phyloP scores from a whole-genome alignment of 371 early-diverging fungal species.

The Catenaria anguillulae region DNA sequence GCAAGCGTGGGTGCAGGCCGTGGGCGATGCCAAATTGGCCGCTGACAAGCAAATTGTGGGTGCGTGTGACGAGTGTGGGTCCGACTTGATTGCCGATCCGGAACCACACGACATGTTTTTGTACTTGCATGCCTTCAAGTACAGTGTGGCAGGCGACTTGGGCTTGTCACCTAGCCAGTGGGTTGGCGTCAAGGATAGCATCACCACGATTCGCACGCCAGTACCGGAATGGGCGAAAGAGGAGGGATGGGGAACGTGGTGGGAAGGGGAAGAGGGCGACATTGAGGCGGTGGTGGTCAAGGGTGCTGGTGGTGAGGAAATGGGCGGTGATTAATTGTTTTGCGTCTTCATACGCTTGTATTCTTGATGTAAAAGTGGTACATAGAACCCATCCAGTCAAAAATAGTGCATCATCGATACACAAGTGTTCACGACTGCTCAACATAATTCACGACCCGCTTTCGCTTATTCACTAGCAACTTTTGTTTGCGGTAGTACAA shows the following conservation, averaged over 20 bases:
- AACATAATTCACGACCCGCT: neutral
- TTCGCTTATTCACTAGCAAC: neutral
- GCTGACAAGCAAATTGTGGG: neutral
- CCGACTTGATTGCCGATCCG: constrained; percentile 40
- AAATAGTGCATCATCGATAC: neutral
- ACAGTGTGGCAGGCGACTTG: constrained; percentile 14
- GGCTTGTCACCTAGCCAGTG: neutral
- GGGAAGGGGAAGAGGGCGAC: no score
- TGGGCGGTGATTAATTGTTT: no score
- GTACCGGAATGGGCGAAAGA: constrained; percentile 63
- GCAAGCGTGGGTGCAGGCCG: constrained; percentile 10
- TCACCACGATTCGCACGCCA: constrained; percentile 55
- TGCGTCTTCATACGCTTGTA: no score
- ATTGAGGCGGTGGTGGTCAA: no score
- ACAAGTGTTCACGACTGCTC: neutral
- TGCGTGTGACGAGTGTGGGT: neutral
- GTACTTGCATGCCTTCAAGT: constrained; percentile 73
- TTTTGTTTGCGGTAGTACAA: neutral
- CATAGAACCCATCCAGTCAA: no score
- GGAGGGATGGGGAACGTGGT: no score
- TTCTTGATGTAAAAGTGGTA: no score
- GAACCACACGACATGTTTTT: constrained; percentile 46
- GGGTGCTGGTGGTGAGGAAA: no score
- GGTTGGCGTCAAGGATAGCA: constrained; percentile 21
- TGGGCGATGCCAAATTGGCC: constrained; percentile 6